Base-by-base conservation (phyloP, 306 rosid species). In the Macrotyloma uniflorum region DNA sequence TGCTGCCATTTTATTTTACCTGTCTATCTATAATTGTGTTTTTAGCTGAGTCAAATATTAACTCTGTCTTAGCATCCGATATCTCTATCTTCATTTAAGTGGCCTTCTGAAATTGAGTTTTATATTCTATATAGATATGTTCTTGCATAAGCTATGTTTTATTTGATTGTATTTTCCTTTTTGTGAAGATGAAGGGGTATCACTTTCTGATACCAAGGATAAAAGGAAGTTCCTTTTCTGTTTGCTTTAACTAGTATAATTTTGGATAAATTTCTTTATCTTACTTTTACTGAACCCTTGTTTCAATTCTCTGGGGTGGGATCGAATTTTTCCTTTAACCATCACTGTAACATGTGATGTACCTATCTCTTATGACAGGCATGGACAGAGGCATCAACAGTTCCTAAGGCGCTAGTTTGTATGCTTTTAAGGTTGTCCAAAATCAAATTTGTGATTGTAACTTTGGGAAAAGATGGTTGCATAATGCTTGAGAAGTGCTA, bases 391-490 rank as follows among this genome's bases (percentile, higher is more conserved):
- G 94, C 91, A 70, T 70, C 92, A 46, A 79, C 99, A 5, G 14
- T 86, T 85, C 91, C 99, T 30, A 81, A 80, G 66, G 93, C 98
- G 16, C 91, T 95, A 24, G 86, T 93, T 75, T 93, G 93, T 72
- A 87, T 95, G 79, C 93, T 95, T 74, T 64, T 89, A 75, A 84
- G 85, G 84, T 87, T 91, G 90, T 97, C 98, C 42, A 91, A 90
- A 67, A 30, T 88, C 75, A 93, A 88, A 68, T 93, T 91, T 82
- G 93, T 86, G 62, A 87, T 88, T 72, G 98, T 93, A 79, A 95
- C 99, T 68, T 76, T 95, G 88, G 99, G 99, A 50, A 88, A 93
- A 87, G 91, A 89, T 40, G 99, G 99, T 19, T 92, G 96, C 86
- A 75, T 95, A 69, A 95, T 93, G 98, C 93, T 95, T 16, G 97